Conservation (phyloP, 345 rosid genomes). For the Aquilaria yunnanensis region DNA sequence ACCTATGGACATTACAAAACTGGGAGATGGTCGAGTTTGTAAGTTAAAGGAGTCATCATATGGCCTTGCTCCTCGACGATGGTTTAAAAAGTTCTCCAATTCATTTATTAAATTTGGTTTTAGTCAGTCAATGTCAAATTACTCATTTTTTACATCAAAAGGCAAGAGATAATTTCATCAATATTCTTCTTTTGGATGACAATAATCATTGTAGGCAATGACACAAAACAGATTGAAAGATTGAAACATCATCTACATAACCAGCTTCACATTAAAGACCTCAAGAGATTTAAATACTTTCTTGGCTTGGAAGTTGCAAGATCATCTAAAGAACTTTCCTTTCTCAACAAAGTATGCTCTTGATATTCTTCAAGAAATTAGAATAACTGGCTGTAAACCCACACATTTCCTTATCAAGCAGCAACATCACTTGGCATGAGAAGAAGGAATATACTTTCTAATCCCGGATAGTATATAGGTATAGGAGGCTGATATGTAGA, state of each 20-base stretch:
- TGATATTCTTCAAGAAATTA: not conserved
- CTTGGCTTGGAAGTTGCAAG: not conserved
- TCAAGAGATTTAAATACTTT: not conserved
- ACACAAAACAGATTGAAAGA: too few species aligned
- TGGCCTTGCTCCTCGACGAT: too few species aligned
- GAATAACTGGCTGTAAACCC: not conserved
- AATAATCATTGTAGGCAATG: not conserved
- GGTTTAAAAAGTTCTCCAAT: not conserved
- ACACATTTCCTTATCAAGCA: not conserved
- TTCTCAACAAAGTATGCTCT: not conserved
- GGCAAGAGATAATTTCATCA: not conserved
- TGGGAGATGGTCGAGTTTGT: too few species aligned
- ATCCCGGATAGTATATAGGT: too few species aligned
- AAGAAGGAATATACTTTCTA: too few species aligned
- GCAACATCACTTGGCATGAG: not conserved
- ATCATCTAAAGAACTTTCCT: not conserved
- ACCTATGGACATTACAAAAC: not conserved
- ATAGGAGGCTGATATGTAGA: not conserved
- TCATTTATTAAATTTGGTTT: not conserved
- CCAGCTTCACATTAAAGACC: not conserved
- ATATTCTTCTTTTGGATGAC: not conserved
- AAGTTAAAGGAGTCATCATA: not conserved
- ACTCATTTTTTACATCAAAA: not conserved
- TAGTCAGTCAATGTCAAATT: not conserved
- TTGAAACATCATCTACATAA: not conserved